A percentile compares a stretch with the other conserved stretches of the same genome.
phyloP scores from a whole-genome alignment of 2,329 filamentous ascomycete species.

The Epichloe amarillans region DNA sequence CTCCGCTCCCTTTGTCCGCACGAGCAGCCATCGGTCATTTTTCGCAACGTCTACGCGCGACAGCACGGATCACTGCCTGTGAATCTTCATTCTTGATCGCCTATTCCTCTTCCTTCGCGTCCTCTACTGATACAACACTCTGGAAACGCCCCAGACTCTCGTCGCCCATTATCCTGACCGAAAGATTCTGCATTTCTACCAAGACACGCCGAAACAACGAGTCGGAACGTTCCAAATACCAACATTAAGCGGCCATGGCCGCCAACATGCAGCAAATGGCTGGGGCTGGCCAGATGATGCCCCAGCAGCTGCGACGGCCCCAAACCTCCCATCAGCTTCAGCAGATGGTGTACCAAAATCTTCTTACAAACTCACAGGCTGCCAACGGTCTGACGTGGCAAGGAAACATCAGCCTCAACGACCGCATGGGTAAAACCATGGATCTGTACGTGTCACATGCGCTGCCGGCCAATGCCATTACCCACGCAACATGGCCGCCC shows the following conservation, averaged over 20 bases:
- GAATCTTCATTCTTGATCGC: background rate
- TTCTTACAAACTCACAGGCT: constrained; percentile 21
- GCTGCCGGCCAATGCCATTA: background rate
- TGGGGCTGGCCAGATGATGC: constrained; percentile 31
- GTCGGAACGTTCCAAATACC: background rate
- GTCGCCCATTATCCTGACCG: background rate
- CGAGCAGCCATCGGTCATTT: background rate
- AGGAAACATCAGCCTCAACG: constrained; percentile 20
- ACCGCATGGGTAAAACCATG: constrained; percentile 30
- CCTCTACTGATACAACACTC: background rate
- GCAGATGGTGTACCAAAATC: constrained; percentile 26
- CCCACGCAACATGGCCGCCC: background rate
- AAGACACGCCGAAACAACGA: background rate
- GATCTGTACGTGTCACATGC: constrained; percentile 24
- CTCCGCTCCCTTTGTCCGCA: background rate
- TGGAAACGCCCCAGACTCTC: background rate
- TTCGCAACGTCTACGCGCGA: background rate
- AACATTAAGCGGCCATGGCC: constrained; percentile 37
- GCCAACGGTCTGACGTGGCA: constrained; percentile 26
- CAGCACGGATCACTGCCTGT: background rate
- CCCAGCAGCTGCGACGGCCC: constrained; percentile 26
- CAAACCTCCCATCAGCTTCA: constrained; percentile 19
- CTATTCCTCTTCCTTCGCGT: too few species aligned
- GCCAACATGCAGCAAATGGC: constrained; percentile 46
- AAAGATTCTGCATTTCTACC: background rate